A percentile compares a stretch with the other conserved stretches of the same genome.
Evolutionary conservation across 108 stramenopile genomes (phyloP).

Genomic region (Asterionellopsis glacialis): DNA sequence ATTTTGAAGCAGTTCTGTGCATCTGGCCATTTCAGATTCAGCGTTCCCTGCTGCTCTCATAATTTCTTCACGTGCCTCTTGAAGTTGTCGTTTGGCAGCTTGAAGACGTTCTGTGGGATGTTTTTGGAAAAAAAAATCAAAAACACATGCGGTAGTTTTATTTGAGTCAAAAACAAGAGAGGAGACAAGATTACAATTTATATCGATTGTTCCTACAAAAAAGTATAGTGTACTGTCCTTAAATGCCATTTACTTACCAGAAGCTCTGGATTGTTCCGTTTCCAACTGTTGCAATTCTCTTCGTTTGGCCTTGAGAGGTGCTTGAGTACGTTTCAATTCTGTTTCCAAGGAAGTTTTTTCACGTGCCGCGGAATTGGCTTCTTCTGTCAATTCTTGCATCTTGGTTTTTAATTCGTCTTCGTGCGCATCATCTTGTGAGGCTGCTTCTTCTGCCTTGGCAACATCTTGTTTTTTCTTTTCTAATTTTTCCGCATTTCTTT

Average conservation of each 20-base stretch:
- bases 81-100: conserved; percentile 39
- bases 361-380: conserved; percentile 47
- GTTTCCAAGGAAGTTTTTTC: conserved; percentile 47
- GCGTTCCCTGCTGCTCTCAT: conserved; percentile 45
- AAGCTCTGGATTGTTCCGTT: conserved; percentile 27
- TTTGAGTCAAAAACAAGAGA: too few species aligned
- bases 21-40: conserved; percentile 52
- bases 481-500: conserved; percentile 41
- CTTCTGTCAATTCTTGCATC: conserved; percentile 47
- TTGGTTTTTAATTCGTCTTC: conserved; percentile 32
- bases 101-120: conserved; percentile 21
- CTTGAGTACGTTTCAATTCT: conserved; percentile 39
- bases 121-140: too few species aligned
- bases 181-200: too few species aligned
- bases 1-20: conserved; percentile 39
- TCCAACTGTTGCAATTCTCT: conserved; percentile 32
- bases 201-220: too few species aligned
- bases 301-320: conserved; percentile 42
- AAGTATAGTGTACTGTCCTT: too few species aligned
- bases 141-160: too few species aligned
- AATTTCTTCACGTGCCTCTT: conserved; percentile 58
- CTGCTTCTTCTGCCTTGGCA: conserved; percentile 45
- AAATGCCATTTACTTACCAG: conserved; percentile 7
- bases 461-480: conserved; percentile 44
- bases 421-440: conserved; percentile 40